Evolutionary conservation across 2,329 filamentous ascomycete species (phyloP).

Genomic region (Penicillium capsulatum): DNA sequence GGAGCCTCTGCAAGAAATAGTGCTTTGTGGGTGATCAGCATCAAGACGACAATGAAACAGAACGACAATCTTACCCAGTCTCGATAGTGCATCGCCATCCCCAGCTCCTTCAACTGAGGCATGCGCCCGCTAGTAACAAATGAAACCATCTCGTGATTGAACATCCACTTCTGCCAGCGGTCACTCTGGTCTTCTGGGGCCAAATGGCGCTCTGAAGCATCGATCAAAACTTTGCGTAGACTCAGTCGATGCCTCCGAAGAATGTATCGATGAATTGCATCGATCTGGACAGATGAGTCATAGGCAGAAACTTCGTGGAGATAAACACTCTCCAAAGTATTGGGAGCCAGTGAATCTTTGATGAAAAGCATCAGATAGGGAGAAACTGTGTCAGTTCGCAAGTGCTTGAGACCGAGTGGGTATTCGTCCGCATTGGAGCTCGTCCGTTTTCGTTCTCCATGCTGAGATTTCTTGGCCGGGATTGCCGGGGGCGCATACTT

Average conservation of each 20-base stretch:
- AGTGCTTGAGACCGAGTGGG: constrained; percentile 63
- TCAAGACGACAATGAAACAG: no score
- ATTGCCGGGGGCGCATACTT: constrained; percentile 51
- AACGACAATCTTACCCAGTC: constrained; percentile 67
- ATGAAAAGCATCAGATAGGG: constrained; percentile 67
- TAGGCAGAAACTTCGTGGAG: constrained; percentile 62
- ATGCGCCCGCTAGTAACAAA: constrained; percentile 76
- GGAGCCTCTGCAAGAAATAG: constrained; percentile 70
- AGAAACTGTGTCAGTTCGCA: constrained; percentile 71
- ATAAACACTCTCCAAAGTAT: constrained; percentile 74
- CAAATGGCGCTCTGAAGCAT: constrained; percentile 58
- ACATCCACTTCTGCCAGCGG: constrained; percentile 66
- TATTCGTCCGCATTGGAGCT: constrained; percentile 46
- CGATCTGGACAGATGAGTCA: constrained; percentile 59
- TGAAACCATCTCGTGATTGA: constrained; percentile 63
- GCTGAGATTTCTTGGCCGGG: constrained; percentile 8
- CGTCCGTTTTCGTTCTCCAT: constrained; percentile 5
- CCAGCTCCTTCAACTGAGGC: constrained; percentile 65
- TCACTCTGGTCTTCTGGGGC: constrained; percentile 36
- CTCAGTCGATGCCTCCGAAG: constrained; percentile 67
- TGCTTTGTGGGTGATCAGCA: no score
- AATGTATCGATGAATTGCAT: constrained; percentile 66
- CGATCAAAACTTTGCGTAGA: constrained; percentile 68
- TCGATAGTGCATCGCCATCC: constrained; percentile 66
- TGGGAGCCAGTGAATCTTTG: constrained; percentile 71